Evolutionary conservation across 1,284 basidiomycete species (phyloP), one percentile per base, ranked within the genome.

Genomic region (Sanghuangporus baumii): DNA sequence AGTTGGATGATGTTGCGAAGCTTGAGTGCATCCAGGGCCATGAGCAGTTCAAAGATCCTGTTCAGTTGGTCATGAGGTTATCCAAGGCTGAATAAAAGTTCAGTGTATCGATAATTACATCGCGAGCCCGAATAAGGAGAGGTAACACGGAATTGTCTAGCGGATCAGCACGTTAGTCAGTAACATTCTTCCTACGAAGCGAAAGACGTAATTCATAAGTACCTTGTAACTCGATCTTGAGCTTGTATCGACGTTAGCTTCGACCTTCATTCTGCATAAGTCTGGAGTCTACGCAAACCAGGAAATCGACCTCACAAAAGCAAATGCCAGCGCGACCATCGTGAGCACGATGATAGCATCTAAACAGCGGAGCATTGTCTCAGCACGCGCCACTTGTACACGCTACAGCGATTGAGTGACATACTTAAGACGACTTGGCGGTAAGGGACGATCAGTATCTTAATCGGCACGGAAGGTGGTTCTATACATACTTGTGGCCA

Each of bases 131-230:
- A 91, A 93, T 12, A 93, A 78, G 2, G 88, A 88, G 8, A 93
- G 82, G 72, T 91, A 93, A 72, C 91, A 92, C 66, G 91, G 86
- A 65, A 93, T 73, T n/a, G 91, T 93, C 88, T 92, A 59, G 52
- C 62, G 31, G 52, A 54, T 54, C 36, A 14, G 12, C 48, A 51
- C 7, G 48, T 23, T 51, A 12, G 31, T 54, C 16, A 54, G 52
- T 31, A 16, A n/a, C 36, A 36, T 54, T 36, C 36, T 37, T 12
- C 5, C 16, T 3, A 36, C n/a, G 20, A 36, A 31, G 31, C 34
- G 8, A 16, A 37, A 37, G 36, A 18, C 36, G 26, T 54, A 7
- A 54, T 37, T 62, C 71, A 26, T 63, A n/a, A n/a, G n/a, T n/a
- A 84, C 87, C 76, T 87, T 88, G 74, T 86, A 86, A 67, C 75